Evolutionary conservation across 176 grass and related monocot species (phyloP).

Genomic region (Juncus effusus): DNA sequence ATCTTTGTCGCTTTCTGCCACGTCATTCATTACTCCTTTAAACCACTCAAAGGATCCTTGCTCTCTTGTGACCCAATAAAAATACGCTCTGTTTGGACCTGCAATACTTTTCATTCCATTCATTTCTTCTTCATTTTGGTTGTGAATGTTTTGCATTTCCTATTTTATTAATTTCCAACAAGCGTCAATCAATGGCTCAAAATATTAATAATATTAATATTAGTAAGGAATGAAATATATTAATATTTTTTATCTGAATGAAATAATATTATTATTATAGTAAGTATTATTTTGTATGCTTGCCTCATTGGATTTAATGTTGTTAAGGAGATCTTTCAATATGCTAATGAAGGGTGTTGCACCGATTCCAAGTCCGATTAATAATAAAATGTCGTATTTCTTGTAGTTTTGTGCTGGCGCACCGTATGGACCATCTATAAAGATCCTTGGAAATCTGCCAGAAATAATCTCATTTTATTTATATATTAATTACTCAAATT

Average conservation of each 20-base stretch:
- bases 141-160: conserved; percentile 36
- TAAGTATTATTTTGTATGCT: conserved; percentile 8
- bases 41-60: conserved; percentile 88
- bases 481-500: background rate
- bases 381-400: conserved; percentile 76
- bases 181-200: background rate
- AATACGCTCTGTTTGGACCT: conserved; percentile 60
- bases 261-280: background rate
- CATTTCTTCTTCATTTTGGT: conserved; percentile 23
- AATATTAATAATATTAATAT: no score
- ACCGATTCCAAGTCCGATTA: conserved; percentile 73
- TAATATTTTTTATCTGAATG: no score
- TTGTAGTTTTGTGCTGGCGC: conserved; percentile 81
- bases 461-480: background rate
- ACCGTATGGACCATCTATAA: conserved; percentile 65
- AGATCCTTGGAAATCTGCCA: conserved; percentile 59
- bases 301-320: conserved; percentile 51
- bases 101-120: conserved; percentile 32
- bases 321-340: conserved; percentile 76
- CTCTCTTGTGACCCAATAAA: conserved; percentile 78
- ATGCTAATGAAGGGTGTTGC: conserved; percentile 86
- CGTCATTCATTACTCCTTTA: conserved; percentile 82
- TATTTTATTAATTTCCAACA: conserved; percentile 23
- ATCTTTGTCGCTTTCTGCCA: conserved; percentile 54
- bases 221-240: no score